These are phyloP conservation scores for Cyclotella sp. DNA, from an alignment of 108 stramenopile species.

Conservation along the genomic window DNA sequence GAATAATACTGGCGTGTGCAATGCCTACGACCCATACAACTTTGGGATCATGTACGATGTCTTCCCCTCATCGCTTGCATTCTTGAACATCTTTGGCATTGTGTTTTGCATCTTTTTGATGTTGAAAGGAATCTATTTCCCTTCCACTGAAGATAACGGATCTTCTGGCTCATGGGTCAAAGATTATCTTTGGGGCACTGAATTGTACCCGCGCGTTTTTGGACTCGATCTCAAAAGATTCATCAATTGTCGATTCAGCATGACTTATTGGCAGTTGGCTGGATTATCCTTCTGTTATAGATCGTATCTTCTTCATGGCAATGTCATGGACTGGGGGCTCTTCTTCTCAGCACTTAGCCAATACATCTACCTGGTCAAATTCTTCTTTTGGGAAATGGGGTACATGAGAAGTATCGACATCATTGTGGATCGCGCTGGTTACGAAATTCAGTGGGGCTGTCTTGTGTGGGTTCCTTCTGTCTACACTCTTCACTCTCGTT, in stretches of 20 bases:
- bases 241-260: constrained; percentile 97
- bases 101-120: constrained; percentile 83
- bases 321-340: constrained; percentile 53
- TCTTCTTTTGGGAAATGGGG: constrained; percentile 99
- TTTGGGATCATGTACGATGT: constrained; percentile 81
- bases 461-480: constrained; percentile 98
- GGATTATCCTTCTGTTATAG: constrained; percentile 73
- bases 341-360: constrained; percentile 56
- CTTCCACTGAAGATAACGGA: constrained; percentile 90
- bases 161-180: constrained; percentile 83
- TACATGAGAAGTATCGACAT: constrained; percentile 99
- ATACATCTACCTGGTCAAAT: constrained; percentile 95
- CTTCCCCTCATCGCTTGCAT: constrained; percentile 71
- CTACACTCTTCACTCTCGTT: constrained; percentile 91
- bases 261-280: constrained; percentile 97
- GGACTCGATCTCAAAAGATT: constrained; percentile 97
- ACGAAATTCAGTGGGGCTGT: constrained; percentile 99
- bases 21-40: constrained; percentile 45
- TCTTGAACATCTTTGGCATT: constrained; percentile 94
- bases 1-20: constrained; percentile 25
- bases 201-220: constrained; percentile 95
- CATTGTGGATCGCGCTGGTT: constrained; percentile 88
- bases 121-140: constrained; percentile 89
- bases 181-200: constrained; percentile 99
- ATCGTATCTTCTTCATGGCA: constrained; percentile 48